Percentiles rank a stretch among this genome's conserved stretches.
These are phyloP conservation scores for California macrophylla DNA, from an alignment of 441 rosid genomes.

Conservation along the genomic window DNA sequence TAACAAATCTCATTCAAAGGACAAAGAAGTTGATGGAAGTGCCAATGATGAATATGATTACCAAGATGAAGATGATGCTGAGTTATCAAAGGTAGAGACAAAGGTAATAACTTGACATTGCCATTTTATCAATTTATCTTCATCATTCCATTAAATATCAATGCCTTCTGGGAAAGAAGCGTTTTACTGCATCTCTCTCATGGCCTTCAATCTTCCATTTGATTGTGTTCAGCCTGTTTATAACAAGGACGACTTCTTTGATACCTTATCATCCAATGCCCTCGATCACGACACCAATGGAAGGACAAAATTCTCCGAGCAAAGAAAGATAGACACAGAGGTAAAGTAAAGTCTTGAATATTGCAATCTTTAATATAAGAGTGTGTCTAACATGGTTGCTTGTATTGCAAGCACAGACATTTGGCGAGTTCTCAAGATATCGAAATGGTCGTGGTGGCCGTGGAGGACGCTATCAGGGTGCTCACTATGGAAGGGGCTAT, in stretches of 20 bases:
- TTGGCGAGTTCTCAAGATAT: conserved; percentile 61
- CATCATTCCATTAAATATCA: neutral
- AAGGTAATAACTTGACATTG: conserved; percentile 26
- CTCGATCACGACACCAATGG: conserved; percentile 39
- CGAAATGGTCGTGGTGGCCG: conserved; percentile 65
- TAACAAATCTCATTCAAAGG: conserved; percentile 35
- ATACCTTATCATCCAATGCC: conserved; percentile 55
- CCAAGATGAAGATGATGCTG: conserved; percentile 38
- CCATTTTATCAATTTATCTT: neutral
- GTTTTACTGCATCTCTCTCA: neutral
- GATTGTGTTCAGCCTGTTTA: conserved; percentile 51
- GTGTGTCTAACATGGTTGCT: neutral
- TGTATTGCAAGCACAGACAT: conserved; percentile 43
- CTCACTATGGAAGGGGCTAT: conserved; percentile 42
- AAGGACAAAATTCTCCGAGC: conserved; percentile 76
- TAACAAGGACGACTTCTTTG: conserved; percentile 83
- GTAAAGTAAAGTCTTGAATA: conserved; percentile 20
- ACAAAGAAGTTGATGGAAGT: conserved; percentile 37
- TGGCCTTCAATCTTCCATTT: conserved; percentile 7
- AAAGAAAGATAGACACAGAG: conserved; percentile 73
- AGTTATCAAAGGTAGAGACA: conserved; percentile 31
- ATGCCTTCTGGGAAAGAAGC: neutral
- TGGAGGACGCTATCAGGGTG: conserved; percentile 47
- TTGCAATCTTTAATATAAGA: neutral
- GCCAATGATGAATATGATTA: conserved; percentile 44